Base-by-base conservation (phyloP, 2,329 filamentous ascomycete genomes). In the Aspergillus fumigatus region DNA sequence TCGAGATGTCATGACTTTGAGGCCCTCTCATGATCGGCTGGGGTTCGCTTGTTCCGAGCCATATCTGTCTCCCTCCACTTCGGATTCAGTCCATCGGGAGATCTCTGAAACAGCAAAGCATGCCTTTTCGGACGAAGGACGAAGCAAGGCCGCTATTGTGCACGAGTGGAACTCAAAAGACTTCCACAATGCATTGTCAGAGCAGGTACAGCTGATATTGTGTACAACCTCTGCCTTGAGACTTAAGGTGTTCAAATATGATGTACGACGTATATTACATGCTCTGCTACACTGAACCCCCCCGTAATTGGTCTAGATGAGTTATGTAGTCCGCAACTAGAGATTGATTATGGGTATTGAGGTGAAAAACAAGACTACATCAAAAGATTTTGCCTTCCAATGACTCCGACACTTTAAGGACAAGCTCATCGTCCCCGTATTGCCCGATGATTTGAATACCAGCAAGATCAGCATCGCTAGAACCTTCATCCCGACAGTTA, bases 391-490 rank as follows among this genome's bases (percentile, higher is more conserved):
- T 56, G n/a, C 64, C 61, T 52, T 76, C 73, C 5, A 77, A 54
- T 53, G 73, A 54, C 54, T 70, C 67, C 14, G 71, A 75, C 25
- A 75, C 70, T 51, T 68, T 68, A 49, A 78, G 58, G 5, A 78
- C 74, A 40, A 76, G 62, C 27, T 72, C 65, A 59, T 80, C 78
- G 52, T 78, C 75, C 1, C 77, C 77, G 60, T 75, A 80, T 59
- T 80, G 78, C 9, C 77, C 78, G 38, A 80, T 73, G 3, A 79
- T 62, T 55, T 80, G 78, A 23, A 80, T 75, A 1, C 77, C 77
- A 19, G 73, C 65, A 11, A 72, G 52, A 23, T 67, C 59, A 8
- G 62, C 61, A 2, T 56, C 54, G 11, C 54, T 57, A 1, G 59
- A 35, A 21, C 52, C 53, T 10, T 55, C 43, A 19, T 45, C 32